phyloP scores from a whole-genome alignment of 495 filamentous ascomycete genomes.

The Talaromyces liani region DNA sequence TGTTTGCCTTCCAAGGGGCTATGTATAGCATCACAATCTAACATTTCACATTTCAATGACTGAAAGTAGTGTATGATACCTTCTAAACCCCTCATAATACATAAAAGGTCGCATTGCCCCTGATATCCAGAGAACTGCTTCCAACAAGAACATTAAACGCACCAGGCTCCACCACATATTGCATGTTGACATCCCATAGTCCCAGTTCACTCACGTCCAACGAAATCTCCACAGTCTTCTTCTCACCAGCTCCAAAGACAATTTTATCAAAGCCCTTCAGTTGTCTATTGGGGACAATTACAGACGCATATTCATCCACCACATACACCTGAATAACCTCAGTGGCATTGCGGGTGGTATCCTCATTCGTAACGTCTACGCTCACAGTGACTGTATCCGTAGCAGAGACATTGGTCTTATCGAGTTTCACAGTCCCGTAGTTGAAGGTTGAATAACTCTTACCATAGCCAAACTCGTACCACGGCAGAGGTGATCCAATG shows the following conservation, averaged over 20 bases:
- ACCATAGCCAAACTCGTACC: constrained; percentile 66
- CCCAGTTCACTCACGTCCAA: constrained; percentile 45
- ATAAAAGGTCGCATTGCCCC: constrained; percentile 7
- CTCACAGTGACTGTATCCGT: constrained; percentile 39
- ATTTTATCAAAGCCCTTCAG: constrained; percentile 68
- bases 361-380: constrained; percentile 50
- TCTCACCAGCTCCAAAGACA: constrained; percentile 49
- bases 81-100: not conserved
- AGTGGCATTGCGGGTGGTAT: constrained; percentile 47
- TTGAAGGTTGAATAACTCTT: constrained; percentile 56
- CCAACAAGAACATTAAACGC: constrained; percentile 54
- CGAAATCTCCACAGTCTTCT: constrained; percentile 46
- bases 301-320: constrained; percentile 50
- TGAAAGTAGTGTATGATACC: not conserved
- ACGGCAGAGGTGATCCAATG: constrained; percentile 44
- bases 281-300: constrained; percentile 56
- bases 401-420: constrained; percentile 34
- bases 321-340: constrained; percentile 68
- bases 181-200: constrained; percentile 53
- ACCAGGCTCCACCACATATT: constrained; percentile 64
- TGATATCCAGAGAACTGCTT: constrained; percentile 19
- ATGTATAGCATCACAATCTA: not conserved
- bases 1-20: not conserved
- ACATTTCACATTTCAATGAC: not conserved
- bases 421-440: constrained; percentile 42